phyloP scores from a whole-genome alignment of 2,329 filamentous ascomycete genomes.

The Aurifilum marmelostoma region DNA sequence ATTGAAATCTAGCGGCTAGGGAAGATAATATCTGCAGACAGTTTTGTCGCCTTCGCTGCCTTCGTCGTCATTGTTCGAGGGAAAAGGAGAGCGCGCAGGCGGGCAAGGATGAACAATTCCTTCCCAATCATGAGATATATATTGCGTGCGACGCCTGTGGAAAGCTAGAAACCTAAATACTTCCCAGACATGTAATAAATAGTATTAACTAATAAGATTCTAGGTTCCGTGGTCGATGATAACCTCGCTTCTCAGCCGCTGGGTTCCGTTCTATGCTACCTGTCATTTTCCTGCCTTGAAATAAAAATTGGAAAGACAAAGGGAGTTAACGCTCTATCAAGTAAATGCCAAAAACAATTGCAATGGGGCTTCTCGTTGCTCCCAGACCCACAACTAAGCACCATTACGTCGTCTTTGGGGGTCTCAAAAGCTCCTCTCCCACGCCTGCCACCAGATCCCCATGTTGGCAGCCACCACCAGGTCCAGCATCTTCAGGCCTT shows the following conservation, averaged over 20 bases:
- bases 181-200: not conserved
- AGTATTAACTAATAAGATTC: not conserved
- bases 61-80: too few relatives aligned
- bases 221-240: not conserved
- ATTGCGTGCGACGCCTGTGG: too few relatives aligned
- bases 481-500: slow-evolving; percentile 95
- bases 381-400: not conserved
- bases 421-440: slow-evolving; percentile 58
- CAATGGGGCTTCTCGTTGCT: not conserved
- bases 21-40: too few relatives aligned
- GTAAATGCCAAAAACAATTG: not conserved
- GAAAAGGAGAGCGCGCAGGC: too few relatives aligned
- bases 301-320: not conserved
- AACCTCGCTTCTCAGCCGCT: not conserved
- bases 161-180: not conserved
- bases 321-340: not conserved
- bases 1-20: too few relatives aligned
- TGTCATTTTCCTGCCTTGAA: not conserved
- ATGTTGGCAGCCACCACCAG: slow-evolving; percentile 88
- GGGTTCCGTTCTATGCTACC: not conserved
- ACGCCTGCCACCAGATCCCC: slow-evolving; percentile 90
- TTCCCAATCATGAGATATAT: too few relatives aligned
- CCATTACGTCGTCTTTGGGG: not conserved
- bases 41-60: too few relatives aligned
- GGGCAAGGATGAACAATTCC: too few relatives aligned